phyloP scores from a whole-genome alignment of 2,329 filamentous ascomycete species.

The Verticillium klebahnii region DNA sequence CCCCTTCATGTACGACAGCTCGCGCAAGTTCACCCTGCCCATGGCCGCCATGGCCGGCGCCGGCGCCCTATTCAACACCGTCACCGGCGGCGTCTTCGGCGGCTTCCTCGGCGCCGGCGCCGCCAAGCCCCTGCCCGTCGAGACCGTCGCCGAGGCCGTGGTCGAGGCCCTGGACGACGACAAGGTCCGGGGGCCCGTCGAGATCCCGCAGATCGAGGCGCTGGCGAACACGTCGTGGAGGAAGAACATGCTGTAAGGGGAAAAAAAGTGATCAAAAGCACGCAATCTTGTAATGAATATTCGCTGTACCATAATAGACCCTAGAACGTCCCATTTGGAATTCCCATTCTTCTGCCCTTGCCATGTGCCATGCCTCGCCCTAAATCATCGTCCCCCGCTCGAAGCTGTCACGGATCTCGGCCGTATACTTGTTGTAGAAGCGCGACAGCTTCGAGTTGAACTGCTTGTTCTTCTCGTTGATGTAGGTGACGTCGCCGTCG shows the following conservation, averaged over 20 bases:
- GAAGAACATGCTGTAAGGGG: slow-evolving; percentile 72
- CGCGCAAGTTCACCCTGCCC: slow-evolving; percentile 75
- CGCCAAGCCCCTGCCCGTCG: slow-evolving; percentile 81
- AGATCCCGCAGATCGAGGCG: slow-evolving; percentile 74
- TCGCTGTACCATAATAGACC: neutral
- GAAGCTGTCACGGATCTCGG: slow-evolving; percentile 95
- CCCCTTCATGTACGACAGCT: slow-evolving; percentile 84
- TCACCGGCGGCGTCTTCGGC: slow-evolving; percentile 72
- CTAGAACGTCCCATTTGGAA: neutral
- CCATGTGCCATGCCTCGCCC: slow-evolving; percentile 13
- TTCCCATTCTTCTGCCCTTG: slow-evolving; percentile 8
- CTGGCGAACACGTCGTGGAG: slow-evolving; percentile 82
- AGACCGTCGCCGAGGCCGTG: slow-evolving; percentile 82
- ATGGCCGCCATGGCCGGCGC: slow-evolving; percentile 74
- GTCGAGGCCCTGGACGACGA: slow-evolving; percentile 81
- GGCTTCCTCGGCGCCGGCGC: slow-evolving; percentile 77
- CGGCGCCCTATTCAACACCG: slow-evolving; percentile 70
- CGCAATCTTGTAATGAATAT: neutral
- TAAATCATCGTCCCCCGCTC: slow-evolving; percentile 95
- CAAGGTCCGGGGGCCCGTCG: slow-evolving; percentile 67
- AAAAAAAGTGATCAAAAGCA: slow-evolving; percentile 33
- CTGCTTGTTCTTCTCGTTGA: slow-evolving; percentile 99
- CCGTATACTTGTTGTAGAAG: slow-evolving; percentile 98
- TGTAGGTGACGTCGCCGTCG: slow-evolving; percentile 91
- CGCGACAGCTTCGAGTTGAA: slow-evolving; percentile 96